Evolutionary conservation across 257 asterid species (phyloP).

Genomic region (Plantago elongata): DNA sequence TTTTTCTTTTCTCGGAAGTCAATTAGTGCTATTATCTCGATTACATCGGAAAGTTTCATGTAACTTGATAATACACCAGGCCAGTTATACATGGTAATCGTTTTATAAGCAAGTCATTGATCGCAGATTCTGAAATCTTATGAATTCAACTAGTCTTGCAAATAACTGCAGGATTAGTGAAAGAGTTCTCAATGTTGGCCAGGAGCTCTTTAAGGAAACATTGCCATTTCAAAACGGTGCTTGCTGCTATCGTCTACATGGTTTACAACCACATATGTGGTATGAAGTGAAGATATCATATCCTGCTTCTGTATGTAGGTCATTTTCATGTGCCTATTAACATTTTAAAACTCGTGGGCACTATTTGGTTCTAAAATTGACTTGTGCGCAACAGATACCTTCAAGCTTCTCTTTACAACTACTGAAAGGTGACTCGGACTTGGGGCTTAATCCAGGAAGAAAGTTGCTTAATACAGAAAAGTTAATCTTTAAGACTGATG

Average conservation of each 20-base stretch:
- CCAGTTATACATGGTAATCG: conserved; percentile 4
- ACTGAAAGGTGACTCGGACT: conserved; percentile 38
- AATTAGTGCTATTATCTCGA: not conserved
- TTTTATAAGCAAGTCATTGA: conserved; percentile 5
- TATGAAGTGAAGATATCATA: conserved; percentile 95
- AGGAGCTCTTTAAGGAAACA: conserved; percentile 58
- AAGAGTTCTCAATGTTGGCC: conserved; percentile 48
- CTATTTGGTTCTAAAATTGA: conserved; percentile 13
- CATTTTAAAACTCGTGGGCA: conserved; percentile 12
- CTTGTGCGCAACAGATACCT: conserved; percentile 55
- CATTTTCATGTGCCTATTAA: conserved; percentile 14
- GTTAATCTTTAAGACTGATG: conserved; percentile 58
- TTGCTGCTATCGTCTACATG: conserved; percentile 57
- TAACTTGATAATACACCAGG: not conserved
- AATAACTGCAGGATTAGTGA: conserved; percentile 31
- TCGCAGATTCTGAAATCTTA: conserved; percentile 3
- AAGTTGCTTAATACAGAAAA: conserved; percentile 87
- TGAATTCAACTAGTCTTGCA: not conserved
- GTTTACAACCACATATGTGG: conserved; percentile 60
- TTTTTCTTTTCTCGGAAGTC: too few relatives aligned
- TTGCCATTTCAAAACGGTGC: conserved; percentile 55
- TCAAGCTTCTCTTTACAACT: conserved; percentile 69
- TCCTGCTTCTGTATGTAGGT: conserved; percentile 84
- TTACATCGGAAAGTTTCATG: not conserved
- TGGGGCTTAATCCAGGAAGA: conserved; percentile 46